phyloP scores from a whole-genome alignment of 495 filamentous ascomycete species.

The Tuber umbilicatum region DNA sequence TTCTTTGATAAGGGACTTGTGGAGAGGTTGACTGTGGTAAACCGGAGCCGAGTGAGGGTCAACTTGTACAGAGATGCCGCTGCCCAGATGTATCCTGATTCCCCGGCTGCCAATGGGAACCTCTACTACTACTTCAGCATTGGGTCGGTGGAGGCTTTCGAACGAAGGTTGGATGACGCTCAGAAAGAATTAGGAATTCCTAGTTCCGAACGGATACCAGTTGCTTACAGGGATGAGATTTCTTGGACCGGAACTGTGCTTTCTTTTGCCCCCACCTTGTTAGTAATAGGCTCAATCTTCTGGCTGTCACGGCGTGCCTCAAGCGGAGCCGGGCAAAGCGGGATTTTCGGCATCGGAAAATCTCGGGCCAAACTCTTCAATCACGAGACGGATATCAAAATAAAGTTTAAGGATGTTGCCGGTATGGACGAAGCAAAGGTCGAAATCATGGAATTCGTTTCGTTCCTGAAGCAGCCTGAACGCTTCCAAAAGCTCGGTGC shows the following conservation, averaged over 20 bases:
- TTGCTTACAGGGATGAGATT: constrained; percentile 74
- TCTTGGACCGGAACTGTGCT: constrained; percentile 58
- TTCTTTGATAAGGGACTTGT: constrained; percentile 95
- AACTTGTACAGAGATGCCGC: constrained; percentile 78
- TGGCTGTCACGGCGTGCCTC: constrained; percentile 62
- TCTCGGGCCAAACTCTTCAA: constrained; percentile 95
- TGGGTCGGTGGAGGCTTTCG: constrained; percentile 88
- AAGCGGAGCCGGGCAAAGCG: constrained; percentile 59
- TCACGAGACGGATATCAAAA: constrained; percentile 89
- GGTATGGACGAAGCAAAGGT: constrained; percentile 98
- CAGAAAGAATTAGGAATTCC: constrained; percentile 83
- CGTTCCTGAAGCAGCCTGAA: constrained; percentile 84
- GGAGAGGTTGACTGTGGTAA: constrained; percentile 78
- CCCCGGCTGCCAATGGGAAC: constrained; percentile 61
- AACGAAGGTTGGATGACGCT: constrained; percentile 75
- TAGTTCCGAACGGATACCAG: constrained; percentile 74
- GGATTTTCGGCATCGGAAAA: constrained; percentile 91
- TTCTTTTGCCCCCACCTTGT: constrained; percentile 77
- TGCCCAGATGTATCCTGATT: constrained; percentile 71
- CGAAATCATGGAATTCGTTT: constrained; percentile 99
- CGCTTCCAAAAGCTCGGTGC: constrained; percentile 88
- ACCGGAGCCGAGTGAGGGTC: constrained; percentile 66
- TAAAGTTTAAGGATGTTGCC: constrained; percentile 93
- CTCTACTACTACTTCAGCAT: constrained; percentile 85
- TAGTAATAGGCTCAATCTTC: constrained; percentile 73